A percentile compares a stretch with the other conserved stretches of the same genome.
These are phyloP conservation scores for Hortaea sp. DNA, from an alignment of 2,329 filamentous ascomycete species.

Conservation along the genomic window DNA sequence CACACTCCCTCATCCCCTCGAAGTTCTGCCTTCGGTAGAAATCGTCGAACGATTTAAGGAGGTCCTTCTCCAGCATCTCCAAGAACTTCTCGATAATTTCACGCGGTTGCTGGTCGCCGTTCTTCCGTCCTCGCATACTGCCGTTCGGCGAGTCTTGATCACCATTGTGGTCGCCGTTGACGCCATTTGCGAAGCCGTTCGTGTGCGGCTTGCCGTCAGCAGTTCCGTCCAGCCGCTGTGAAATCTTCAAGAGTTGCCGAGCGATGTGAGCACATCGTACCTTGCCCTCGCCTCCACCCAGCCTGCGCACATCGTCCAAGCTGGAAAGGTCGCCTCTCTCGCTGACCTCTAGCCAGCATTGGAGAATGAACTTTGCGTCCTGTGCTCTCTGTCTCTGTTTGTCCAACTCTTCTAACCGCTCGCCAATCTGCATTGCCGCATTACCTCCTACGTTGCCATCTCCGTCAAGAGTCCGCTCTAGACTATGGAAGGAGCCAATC, in stretches of 20 bases:
- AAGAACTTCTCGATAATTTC: conserved; percentile 95
- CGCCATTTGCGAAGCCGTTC: conserved; percentile 28
- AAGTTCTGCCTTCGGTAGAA: conserved; percentile 94
- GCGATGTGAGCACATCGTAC: conserved; percentile 90
- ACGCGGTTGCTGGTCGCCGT: conserved; percentile 43
- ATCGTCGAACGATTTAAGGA: conserved; percentile 92
- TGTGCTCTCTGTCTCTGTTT: conserved; percentile 79
- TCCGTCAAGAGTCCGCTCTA: conserved; percentile 67
- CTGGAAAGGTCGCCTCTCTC: conserved; percentile 77
- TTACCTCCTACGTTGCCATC: conserved; percentile 59
- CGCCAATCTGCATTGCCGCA: conserved; percentile 87
- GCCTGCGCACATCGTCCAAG: conserved; percentile 78
- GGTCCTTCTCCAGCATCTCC: conserved; percentile 87
- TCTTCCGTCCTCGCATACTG: conserved; percentile 37
- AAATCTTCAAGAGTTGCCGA: conserved; percentile 86
- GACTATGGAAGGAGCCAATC: conserved; percentile 80
- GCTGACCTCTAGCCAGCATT: conserved; percentile 93
- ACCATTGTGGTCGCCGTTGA: conserved; percentile 42
- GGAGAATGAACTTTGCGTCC: conserved; percentile 89
- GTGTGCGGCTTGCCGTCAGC: conserved; percentile 27
- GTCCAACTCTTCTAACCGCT: conserved; percentile 87
- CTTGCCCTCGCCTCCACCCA: conserved; percentile 81
- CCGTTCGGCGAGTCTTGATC: conserved; percentile 29
- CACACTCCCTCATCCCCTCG: conserved; percentile 95
- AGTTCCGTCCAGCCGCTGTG: conserved; percentile 72